phyloP scores from a whole-genome alignment of 2,329 filamentous ascomycete species.

The Ophiostoma quercus region DNA sequence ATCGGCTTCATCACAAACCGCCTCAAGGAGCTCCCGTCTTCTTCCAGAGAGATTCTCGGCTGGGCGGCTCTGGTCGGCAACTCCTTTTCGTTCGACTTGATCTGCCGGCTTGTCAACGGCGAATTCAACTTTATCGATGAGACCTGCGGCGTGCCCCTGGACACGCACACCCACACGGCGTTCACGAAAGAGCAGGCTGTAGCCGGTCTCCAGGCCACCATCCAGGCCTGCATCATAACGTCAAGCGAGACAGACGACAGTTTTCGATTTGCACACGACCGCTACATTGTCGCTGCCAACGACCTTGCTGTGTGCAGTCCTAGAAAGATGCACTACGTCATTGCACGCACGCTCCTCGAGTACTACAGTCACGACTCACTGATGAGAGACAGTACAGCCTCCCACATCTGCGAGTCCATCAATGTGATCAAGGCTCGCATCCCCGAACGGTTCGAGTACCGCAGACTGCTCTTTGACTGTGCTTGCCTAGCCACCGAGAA shows the following conservation, averaged over 20 bases:
- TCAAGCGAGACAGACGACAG: slow-evolving; percentile 78
- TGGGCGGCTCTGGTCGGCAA: slow-evolving; percentile 83
- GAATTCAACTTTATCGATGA: slow-evolving; percentile 61
- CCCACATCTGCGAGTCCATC: slow-evolving; percentile 74
- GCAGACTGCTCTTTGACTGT: slow-evolving; percentile 71
- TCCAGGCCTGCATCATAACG: slow-evolving; percentile 75
- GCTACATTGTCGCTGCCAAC: slow-evolving; percentile 71
- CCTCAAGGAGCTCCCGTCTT: slow-evolving; percentile 66
- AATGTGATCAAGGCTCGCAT: slow-evolving; percentile 67
- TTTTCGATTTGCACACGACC: slow-evolving; percentile 84
- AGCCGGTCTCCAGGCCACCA: slow-evolving; percentile 72
- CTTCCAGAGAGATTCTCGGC: slow-evolving; percentile 71
- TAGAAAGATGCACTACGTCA: slow-evolving; percentile 83
- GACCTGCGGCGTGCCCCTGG: slow-evolving; percentile 29
- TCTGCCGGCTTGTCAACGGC: slow-evolving; percentile 70
- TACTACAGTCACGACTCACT: slow-evolving; percentile 58
- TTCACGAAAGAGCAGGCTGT: slow-evolving; percentile 65
- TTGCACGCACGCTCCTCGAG: slow-evolving; percentile 74
- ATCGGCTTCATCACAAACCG: slow-evolving; percentile 76
- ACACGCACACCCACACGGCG: slow-evolving; percentile 38
- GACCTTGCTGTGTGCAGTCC: slow-evolving; percentile 64
- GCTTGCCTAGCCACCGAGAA: slow-evolving; percentile 74
- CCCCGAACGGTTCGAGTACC: slow-evolving; percentile 57
- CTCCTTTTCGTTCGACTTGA: slow-evolving; percentile 75
- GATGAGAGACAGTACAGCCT: slow-evolving; percentile 66